phyloP scores from a whole-genome alignment of 2,329 filamentous ascomycete species.

The Beauveria sp. region DNA sequence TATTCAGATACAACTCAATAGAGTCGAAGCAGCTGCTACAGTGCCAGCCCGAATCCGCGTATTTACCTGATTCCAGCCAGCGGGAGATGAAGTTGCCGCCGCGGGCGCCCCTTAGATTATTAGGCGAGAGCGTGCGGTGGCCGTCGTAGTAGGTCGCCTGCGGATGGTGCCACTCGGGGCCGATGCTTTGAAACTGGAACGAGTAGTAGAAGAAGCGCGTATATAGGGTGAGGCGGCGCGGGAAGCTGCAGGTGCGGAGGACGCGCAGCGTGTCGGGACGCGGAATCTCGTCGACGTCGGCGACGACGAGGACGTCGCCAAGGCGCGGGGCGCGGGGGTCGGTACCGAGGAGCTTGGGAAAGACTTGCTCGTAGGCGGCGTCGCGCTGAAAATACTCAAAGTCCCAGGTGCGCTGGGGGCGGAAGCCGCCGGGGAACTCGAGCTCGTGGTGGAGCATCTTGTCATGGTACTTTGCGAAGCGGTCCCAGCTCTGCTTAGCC shows the following conservation, averaged over 20 bases:
- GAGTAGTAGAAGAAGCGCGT: conserved; percentile 50
- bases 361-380: conserved; percentile 32
- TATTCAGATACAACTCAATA: conserved; percentile 44
- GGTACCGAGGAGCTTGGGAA: conserved; percentile 37
- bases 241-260: conserved; percentile 43
- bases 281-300: conserved; percentile 53
- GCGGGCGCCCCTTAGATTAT: conserved; percentile 27
- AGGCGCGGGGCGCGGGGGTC: conserved; percentile 27
- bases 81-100: background rate
- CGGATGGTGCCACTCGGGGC: conserved; percentile 44
- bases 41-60: conserved; percentile 50
- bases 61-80: conserved; percentile 19
- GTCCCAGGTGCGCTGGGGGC: conserved; percentile 35
- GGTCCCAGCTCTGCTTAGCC: conserved; percentile 42
- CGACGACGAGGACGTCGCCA: conserved; percentile 50
- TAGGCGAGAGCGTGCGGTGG: conserved; percentile 20
- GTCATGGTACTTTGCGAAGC: conserved; percentile 27
- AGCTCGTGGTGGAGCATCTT: conserved; percentile 56
- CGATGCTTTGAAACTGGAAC: conserved; percentile 40
- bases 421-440: conserved; percentile 29
- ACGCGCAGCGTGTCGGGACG: conserved; percentile 40
- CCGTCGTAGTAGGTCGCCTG: conserved; percentile 48
- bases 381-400: conserved; percentile 46
- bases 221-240: conserved; percentile 42
- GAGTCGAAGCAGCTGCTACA: conserved; percentile 55